phyloP scores from a whole-genome alignment of 768 basidiomycete genomes.

The Megacollybia marginata region DNA sequence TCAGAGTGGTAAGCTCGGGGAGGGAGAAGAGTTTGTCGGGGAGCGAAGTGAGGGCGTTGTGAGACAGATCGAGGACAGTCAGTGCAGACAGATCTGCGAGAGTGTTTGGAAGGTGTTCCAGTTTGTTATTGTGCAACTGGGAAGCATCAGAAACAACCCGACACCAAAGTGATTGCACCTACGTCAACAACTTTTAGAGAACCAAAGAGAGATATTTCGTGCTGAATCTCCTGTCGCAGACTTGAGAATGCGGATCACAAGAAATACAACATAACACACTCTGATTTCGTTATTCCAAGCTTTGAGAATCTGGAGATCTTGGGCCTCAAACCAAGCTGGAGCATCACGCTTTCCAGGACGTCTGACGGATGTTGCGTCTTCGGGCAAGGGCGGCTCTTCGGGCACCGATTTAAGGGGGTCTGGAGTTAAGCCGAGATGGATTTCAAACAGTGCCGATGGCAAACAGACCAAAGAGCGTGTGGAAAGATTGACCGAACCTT shows the following conservation, averaged over 20 bases:
- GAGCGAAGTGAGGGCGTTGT: slow-evolving; percentile 58
- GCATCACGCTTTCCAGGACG: slow-evolving; percentile 34
- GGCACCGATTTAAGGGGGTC: slow-evolving; percentile 59
- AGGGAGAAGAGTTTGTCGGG: slow-evolving; percentile 63
- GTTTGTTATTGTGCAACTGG: slow-evolving; percentile 71
- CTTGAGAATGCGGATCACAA: no score
- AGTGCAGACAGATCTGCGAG: slow-evolving; percentile 65
- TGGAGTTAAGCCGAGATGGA: slow-evolving; percentile 71
- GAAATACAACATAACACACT: no score
- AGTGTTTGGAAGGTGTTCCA: slow-evolving; percentile 52
- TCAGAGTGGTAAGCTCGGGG: slow-evolving; percentile 57
- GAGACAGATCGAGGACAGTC: slow-evolving; percentile 64
- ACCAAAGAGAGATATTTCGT: slow-evolving; percentile 79
- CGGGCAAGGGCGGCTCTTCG: slow-evolving; percentile 47
- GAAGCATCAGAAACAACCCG: slow-evolving; percentile 1
- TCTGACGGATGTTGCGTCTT: slow-evolving; percentile 24
- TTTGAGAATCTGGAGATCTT: slow-evolving; percentile 70
- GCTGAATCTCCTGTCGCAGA: slow-evolving; percentile 48
- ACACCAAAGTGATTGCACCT: slow-evolving; percentile 19
- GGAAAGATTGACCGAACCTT: slow-evolving; percentile 67
- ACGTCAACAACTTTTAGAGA: slow-evolving; percentile 77
- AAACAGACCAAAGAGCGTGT: slow-evolving; percentile 67
- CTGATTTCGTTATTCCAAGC: slow-evolving; percentile 75
- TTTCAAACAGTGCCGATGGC: slow-evolving; percentile 72
- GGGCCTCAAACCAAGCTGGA: slow-evolving; percentile 76